A percentile compares a stretch with the other conserved stretches of the same genome.
These are phyloP conservation scores for Fragaria nilgerrensis DNA, from an alignment of 306 rosid genomes.

Conservation along the genomic window DNA sequence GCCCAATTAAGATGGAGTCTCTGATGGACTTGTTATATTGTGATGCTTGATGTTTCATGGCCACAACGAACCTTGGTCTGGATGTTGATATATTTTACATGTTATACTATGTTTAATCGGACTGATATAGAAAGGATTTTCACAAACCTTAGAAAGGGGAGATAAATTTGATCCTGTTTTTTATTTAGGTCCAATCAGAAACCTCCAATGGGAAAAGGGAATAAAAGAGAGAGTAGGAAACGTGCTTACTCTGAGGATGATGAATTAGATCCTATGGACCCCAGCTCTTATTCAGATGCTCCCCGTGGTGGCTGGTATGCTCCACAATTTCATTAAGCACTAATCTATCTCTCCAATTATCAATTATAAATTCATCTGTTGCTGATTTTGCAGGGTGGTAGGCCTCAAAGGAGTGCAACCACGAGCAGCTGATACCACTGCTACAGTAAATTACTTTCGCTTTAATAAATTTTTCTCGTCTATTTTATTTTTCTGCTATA, in stretches of 20 bases:
- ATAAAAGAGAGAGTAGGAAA: constrained; percentile 59
- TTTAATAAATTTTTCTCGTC: constrained; percentile 9
- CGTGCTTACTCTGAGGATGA: constrained; percentile 73
- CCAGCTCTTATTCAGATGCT: constrained; percentile 95
- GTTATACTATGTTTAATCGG: neutral
- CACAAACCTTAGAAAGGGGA: neutral
- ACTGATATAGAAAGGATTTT: neutral
- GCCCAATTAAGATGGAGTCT: neutral
- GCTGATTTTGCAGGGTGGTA: constrained; percentile 71
- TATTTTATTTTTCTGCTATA: neutral
- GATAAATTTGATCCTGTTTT: constrained; percentile 20
- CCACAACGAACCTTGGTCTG: neutral
- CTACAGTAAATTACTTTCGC: constrained; percentile 60
- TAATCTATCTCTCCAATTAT: neutral
- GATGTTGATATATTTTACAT: neutral
- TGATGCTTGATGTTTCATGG: neutral
- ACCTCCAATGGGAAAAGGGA: constrained; percentile 80
- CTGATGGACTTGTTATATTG: neutral
- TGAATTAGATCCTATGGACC: constrained; percentile 98
- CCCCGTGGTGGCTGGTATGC: constrained; percentile 98
- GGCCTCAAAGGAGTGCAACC: constrained; percentile 99
- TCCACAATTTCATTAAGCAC: neutral
- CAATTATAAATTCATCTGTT: constrained; percentile 10
- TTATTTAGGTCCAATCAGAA: constrained; percentile 59
- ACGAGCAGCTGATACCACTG: constrained; percentile 97